Evolutionary conservation across 2,329 filamentous ascomycete genomes (phyloP), one percentile per base, ranked within the genome.

Genomic region (Xylaria sp.): DNA sequence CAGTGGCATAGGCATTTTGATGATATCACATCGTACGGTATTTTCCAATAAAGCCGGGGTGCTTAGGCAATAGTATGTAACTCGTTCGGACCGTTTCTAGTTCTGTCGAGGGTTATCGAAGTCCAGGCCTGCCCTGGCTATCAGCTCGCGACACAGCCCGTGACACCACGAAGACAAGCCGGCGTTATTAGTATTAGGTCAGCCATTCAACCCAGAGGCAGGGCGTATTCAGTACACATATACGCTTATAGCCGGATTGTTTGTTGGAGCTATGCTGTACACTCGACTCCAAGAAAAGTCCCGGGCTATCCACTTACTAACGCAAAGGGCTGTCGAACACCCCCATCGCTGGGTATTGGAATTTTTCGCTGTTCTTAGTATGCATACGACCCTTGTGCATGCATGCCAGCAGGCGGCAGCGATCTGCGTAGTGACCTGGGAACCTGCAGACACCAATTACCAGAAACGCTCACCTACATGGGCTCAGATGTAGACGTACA

Each of bases 401-500:
- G 56, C 68, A 65, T 55, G 48, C 41, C 51, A 37, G 28, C 31
- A 63, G 58, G 51, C 62, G 63, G 62, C 69, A 65, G 69, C 63
- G 69, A 71, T 71, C 69, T 71, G 59, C 69, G 63, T 39, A 59
- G 63, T 50, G 63, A 59, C 56, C 41, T 69, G 63, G 52, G 54
- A 67, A 63, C 58, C 54, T 65, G 66, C 62, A 69, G 66, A 66
- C 52, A 56, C 64, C 55, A 65, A 52, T 51, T 66, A 58, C 69
- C 66, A 56, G 31, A 71, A 71, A 69, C 63, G 66, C 66, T 71
- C 69, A 71, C 69, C 66, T 71, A 71, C 69, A 71, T 70, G 46
- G 23, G 28, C 58, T 54, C 48, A 28, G 34, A 63, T 55, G 54
- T 63, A 50, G 28, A 28, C 28, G 28, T 50, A 6, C 13, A n/a